Percentiles rank a stretch among this genome's conserved stretches.
phyloP scores from a whole-genome alignment of 257 asterid species.

The Penstemon newberryi region DNA sequence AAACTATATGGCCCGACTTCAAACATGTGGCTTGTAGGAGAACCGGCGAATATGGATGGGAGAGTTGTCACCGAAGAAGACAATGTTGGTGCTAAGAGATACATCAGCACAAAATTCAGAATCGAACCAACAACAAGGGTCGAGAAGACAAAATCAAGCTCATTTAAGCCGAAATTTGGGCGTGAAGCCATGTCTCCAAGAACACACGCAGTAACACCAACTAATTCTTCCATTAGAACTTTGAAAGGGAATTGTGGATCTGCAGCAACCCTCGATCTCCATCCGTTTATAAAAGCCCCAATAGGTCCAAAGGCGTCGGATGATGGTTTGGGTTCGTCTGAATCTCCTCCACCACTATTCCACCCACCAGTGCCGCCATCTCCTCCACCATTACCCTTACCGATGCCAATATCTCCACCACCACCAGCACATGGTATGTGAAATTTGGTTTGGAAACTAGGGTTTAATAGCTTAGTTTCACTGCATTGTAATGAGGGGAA shows the following conservation, averaged over 20 bases:
- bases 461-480: neutral
- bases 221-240: slow-evolving; percentile 91
- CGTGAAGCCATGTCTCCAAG: slow-evolving; percentile 94
- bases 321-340: slow-evolving; percentile 44
- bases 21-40: slow-evolving; percentile 87
- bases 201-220: slow-evolving; percentile 76
- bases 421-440: slow-evolving; percentile 18
- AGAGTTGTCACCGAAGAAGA: slow-evolving; percentile 44
- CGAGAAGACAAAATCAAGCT: slow-evolving; percentile 88
- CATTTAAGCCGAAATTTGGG: slow-evolving; percentile 91
- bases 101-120: slow-evolving; percentile 80
- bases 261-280: slow-evolving; percentile 91
- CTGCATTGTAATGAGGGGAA: neutral
- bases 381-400: slow-evolving; percentile 30
- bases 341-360: slow-evolving; percentile 48
- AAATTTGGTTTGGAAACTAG: neutral
- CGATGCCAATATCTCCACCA: slow-evolving; percentile 36
- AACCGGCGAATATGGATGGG: slow-evolving; percentile 67
- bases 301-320: slow-evolving; percentile 62
- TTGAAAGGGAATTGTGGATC: slow-evolving; percentile 93
- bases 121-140: slow-evolving; percentile 85
- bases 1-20: slow-evolving; percentile 68
- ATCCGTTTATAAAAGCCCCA: slow-evolving; percentile 72
- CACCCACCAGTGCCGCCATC: slow-evolving; percentile 31
- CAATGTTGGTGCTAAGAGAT: slow-evolving; percentile 76